Evolutionary conservation across 257 asterid species (phyloP).

Genomic region (Nicotiana attenuata): DNA sequence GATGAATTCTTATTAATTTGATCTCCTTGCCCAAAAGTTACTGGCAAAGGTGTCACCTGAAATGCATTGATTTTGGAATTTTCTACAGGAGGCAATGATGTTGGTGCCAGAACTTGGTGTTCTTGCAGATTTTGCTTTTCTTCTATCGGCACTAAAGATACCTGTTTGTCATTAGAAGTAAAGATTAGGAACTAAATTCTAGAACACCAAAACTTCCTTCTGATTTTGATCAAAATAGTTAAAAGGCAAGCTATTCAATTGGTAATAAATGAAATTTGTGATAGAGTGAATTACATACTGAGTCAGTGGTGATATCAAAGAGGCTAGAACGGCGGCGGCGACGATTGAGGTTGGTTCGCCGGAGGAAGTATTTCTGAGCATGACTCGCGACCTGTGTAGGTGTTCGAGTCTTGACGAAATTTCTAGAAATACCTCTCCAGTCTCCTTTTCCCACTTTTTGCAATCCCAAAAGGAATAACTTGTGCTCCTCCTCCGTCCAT

Average conservation of each 20-base stretch:
- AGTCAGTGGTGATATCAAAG: slow-evolving; percentile 77
- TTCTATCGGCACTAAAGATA: slow-evolving; percentile 43
- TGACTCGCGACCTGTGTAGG: slow-evolving; percentile 98
- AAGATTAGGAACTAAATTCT: neutral
- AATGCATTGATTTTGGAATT: slow-evolving; percentile 16
- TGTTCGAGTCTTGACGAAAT: slow-evolving; percentile 79
- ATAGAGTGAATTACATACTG: slow-evolving; percentile 36
- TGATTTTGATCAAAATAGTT: neutral
- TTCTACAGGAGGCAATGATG: slow-evolving; percentile 16
- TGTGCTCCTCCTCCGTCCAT: slow-evolving; percentile 93
- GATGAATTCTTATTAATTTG: neutral
- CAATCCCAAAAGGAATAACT: slow-evolving; percentile 71
- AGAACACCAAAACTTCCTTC: neutral
- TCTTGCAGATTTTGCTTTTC: slow-evolving; percentile 38
- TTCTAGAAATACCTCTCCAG: slow-evolving; percentile 87
- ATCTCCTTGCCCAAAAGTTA: neutral
- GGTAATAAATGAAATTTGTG: neutral
- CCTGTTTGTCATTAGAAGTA: slow-evolving; percentile 33
- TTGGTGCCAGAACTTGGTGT: slow-evolving; percentile 15
- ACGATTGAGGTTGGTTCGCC: slow-evolving; percentile 62
- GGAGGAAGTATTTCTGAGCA: slow-evolving; percentile 85
- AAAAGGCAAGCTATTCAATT: neutral
- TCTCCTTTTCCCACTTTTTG: slow-evolving; percentile 83
- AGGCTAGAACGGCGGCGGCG: slow-evolving; percentile 93
- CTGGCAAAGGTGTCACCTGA: slow-evolving; percentile 8